These are phyloP conservation scores for Sistotremastrum niveocremeum DNA, from an alignment of 768 basidiomycete genomes.

Conservation along the genomic window DNA sequence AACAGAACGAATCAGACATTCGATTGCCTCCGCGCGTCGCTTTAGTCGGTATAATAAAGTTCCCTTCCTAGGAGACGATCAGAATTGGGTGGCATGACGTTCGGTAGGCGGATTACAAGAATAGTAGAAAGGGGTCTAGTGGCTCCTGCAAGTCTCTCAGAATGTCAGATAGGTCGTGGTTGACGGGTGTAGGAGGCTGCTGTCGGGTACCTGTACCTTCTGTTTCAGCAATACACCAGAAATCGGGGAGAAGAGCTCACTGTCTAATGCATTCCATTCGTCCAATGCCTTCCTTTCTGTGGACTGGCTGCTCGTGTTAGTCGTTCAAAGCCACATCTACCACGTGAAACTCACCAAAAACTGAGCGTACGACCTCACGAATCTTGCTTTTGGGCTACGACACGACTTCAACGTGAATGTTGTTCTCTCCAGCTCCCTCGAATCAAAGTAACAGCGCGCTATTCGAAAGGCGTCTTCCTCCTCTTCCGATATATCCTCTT, in stretches of 20 bases:
- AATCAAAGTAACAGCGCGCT: constrained; percentile 60
- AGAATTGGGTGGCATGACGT: constrained; percentile 4
- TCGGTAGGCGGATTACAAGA: constrained; percentile 42
- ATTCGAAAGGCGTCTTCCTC: constrained; percentile 65
- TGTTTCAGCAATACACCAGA: background rate
- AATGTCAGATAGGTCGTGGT: constrained; percentile 41
- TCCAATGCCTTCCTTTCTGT: constrained; percentile 72
- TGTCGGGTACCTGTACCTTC: constrained; percentile 43
- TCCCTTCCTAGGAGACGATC: constrained; percentile 44
- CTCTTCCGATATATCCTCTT: constrained; percentile 35
- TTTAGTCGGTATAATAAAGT: constrained; percentile 70
- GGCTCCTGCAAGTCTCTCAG: constrained; percentile 43
- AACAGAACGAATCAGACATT: constrained; percentile 63
- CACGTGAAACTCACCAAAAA: constrained; percentile 56
- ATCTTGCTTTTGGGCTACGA: constrained; percentile 57
- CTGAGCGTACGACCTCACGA: constrained; percentile 65
- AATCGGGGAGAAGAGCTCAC: constrained; percentile 25
- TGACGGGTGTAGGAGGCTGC: constrained; percentile 55
- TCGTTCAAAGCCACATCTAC: constrained; percentile 1
- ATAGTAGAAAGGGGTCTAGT: constrained; percentile 72
- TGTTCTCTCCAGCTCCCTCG: constrained; percentile 67
- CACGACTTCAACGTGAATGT: constrained; percentile 51
- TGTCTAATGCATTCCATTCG: constrained; percentile 75
- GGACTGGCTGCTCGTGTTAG: constrained; percentile 25
- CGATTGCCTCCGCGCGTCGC: constrained; percentile 77